Base-by-base conservation (phyloP, 345 rosid genomes). In the Brassica incana region DNA sequence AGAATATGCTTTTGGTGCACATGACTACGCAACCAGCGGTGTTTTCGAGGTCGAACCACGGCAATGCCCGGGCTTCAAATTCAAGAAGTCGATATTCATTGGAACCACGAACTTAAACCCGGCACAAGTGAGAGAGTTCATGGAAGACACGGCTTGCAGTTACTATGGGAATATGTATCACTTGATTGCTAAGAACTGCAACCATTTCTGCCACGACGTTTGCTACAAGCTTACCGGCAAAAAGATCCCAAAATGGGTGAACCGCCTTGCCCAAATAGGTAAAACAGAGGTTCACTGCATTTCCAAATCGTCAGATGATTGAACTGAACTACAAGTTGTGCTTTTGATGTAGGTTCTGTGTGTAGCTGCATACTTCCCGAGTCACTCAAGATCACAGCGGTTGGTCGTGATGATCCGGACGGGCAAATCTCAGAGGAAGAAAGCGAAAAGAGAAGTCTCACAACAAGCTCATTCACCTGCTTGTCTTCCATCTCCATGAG, bases 1-100 rank as follows among this genome's bases (percentile, higher is more conserved):
- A 48, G 99, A 95, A 72, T 95, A 95, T 81, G 99, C 99, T 25
- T 95, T 95, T 72, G 99, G 99, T 82, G 99, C 99, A 32, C 99
- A 95, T 73, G 97, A 90, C 76, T 87, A 87, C 70, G 77, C 99
- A 14, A 88, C 90, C 5, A 95, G 92, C 62, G 99, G 99, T 56
- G 95, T 95, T 16, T 95, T 93, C 74, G 99, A 93, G 89, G 93
- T 89, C 20, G 99, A 95, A 73, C 99, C 99, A 33, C 83, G 92
- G 23, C 90, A 88, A 30, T 93, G 98, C 79, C 99, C 98, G 2
- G 99, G 99, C 2, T 95, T 90, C 93, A 89, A 91, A 85, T 93
- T 93, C 82, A 90, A 93, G 93, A 91, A 86, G 77, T 88, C 98
- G 0, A 85, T 93, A 86, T 87, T 88, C 80, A 87, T 95, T 20